A percentile compares a stretch with the other conserved stretches of the same genome.
phyloP scores from a whole-genome alignment of 1,139 yeast species.

The Suhomyces guaymorum region DNA sequence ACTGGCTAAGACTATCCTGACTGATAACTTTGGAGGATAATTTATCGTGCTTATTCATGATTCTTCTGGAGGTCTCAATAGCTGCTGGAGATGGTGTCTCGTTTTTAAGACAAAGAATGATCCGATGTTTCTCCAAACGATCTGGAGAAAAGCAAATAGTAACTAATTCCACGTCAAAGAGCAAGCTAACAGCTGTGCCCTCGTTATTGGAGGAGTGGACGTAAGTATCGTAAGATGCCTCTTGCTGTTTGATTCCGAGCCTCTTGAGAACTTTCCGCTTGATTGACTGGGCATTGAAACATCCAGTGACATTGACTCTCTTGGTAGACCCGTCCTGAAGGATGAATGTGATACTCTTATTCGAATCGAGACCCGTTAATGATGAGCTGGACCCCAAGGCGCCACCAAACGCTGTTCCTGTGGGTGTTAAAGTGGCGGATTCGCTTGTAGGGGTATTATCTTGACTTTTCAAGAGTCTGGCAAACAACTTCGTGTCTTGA shows the following conservation, averaged over 20 bases:
- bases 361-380: slow-evolving; percentile 35
- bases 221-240: slow-evolving; percentile 44
- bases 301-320: slow-evolving; percentile 72
- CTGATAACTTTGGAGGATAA: slow-evolving; percentile 18
- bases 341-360: slow-evolving; percentile 61
- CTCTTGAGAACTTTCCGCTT: slow-evolving; percentile 69
- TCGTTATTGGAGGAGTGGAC: slow-evolving; percentile 24
- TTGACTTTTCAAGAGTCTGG: slow-evolving; percentile 8
- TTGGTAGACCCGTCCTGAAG: slow-evolving; percentile 76
- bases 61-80: slow-evolving; percentile 58
- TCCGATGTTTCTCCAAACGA: slow-evolving; percentile 67
- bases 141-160: slow-evolving; percentile 79
- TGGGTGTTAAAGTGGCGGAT: slow-evolving; percentile 19
- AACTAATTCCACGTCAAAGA: slow-evolving; percentile 79
- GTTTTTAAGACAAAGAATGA: slow-evolving; percentile 65
- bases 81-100: slow-evolving; percentile 70
- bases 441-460: slow-evolving; percentile 15
- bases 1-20: slow-evolving; percentile 23
- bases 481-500: slow-evolving; percentile 7
- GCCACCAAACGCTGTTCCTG: slow-evolving; percentile 10
- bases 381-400: not conserved
- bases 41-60: slow-evolving; percentile 39
- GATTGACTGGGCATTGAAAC: slow-evolving; percentile 78
- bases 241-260: slow-evolving; percentile 49
- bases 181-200: slow-evolving; percentile 37